phyloP scores from a whole-genome alignment of 1,284 basidiomycete genomes.

The Melampsora occidentalis region DNA sequence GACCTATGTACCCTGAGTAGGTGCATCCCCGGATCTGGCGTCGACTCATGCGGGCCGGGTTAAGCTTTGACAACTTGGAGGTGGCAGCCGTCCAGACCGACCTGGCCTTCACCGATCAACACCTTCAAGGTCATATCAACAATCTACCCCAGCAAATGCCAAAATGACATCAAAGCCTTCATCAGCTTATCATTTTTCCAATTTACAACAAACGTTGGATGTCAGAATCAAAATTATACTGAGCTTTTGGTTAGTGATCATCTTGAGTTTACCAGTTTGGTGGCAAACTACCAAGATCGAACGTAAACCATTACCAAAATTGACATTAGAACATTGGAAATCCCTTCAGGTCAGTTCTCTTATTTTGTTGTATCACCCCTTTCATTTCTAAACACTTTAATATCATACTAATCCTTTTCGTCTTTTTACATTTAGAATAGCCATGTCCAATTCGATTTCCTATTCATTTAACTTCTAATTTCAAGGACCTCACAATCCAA shows the following conservation, averaged over 20 bases:
- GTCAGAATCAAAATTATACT: constrained; percentile 4
- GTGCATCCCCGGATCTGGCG: too few species aligned
- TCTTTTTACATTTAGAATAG: background rate
- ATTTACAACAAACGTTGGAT: too few species aligned
- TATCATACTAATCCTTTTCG: background rate
- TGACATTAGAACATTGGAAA: constrained; percentile 62
- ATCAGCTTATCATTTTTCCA: too few species aligned
- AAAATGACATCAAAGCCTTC: too few species aligned
- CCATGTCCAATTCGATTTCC: constrained; percentile 34
- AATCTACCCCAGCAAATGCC: too few species aligned
- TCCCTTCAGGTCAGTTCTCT: constrained; percentile 20
- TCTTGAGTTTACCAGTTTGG: constrained; percentile 77
- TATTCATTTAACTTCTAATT: constrained; percentile 18
- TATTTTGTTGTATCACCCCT: background rate
- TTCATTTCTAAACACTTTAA: background rate
- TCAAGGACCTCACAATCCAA: background rate
- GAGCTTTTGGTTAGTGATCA: constrained; percentile 69
- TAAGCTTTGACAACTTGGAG: too few species aligned
- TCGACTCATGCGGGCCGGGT: too few species aligned
- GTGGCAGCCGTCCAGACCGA: too few species aligned
- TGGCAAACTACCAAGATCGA: constrained; percentile 83
- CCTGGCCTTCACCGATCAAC: too few species aligned
- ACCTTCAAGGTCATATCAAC: too few species aligned
- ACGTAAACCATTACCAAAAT: constrained; percentile 68
- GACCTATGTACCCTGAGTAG: too few species aligned